Evolutionary conservation across 768 basidiomycete species (phyloP).

Genomic region (Candolleomyces efflorescens): DNA sequence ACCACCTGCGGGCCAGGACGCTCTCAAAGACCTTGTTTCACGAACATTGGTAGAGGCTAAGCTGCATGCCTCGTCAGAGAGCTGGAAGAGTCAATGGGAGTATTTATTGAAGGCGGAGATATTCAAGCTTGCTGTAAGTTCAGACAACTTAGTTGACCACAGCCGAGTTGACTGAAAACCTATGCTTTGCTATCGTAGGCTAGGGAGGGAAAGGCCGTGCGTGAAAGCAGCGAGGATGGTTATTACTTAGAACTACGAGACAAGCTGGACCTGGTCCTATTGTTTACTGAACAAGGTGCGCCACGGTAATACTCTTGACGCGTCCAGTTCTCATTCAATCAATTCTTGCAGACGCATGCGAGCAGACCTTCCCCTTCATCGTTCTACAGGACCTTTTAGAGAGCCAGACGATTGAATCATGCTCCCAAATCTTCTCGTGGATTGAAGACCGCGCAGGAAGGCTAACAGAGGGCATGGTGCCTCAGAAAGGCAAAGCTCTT

Average conservation of each 20-base stretch:
- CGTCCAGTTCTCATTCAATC: background rate
- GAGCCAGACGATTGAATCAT: constrained; percentile 79
- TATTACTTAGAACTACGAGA: constrained; percentile 63
- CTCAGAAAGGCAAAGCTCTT: constrained; percentile 86
- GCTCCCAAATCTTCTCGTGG: constrained; percentile 86
- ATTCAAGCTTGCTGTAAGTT: constrained; percentile 65
- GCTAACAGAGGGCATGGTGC: constrained; percentile 74
- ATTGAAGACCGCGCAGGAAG: constrained; percentile 69
- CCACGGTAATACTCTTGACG: background rate
- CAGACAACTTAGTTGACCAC: background rate
- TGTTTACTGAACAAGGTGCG: constrained; percentile 75
- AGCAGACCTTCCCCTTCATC: constrained; percentile 65
- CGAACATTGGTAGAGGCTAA: constrained; percentile 40
- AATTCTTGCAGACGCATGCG: constrained; percentile 62
- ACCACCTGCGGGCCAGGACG: constrained; percentile 42
- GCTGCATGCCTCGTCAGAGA: constrained; percentile 47
- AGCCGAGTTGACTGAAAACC: background rate
- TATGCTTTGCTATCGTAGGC: constrained; percentile 32
- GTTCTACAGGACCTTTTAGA: constrained; percentile 82
- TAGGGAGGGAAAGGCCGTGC: constrained; percentile 64
- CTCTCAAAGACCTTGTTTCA: constrained; percentile 47
- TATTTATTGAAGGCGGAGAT: constrained; percentile 66
- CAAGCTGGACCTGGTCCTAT: constrained; percentile 68
- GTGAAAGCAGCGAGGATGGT: constrained; percentile 34
- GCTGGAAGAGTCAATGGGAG: constrained; percentile 72